Base-by-base conservation (phyloP, 1,284 basidiomycete species). In the Fomitiporia mediterranea region DNA sequence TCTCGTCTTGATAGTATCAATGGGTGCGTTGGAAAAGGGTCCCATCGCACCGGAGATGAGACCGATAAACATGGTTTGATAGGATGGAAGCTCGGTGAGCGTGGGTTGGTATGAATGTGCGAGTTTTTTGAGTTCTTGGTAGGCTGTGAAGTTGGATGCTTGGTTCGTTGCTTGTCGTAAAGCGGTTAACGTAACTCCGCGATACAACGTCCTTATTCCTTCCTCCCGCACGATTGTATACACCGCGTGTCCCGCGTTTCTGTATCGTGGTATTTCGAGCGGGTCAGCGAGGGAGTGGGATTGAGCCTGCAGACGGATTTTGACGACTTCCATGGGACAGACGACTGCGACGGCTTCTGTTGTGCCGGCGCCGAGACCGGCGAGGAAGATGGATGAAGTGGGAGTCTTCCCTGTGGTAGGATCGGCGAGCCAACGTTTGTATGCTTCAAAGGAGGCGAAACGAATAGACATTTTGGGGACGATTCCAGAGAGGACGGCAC, bases 381-480 rank as follows among this genome's bases (percentile, higher is more conserved):
- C 83, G 48, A 94, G 60, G 70, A 97, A 97, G 53, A 95, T 89
- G 57, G 75, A 5, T 17, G 23, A 25, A 68, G 42, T 80, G 6
- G 86, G 82, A 1, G 89, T 75, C 56, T 77, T 82, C 4, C 93
- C 92, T 0, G 89, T 93, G 40, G 74, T 67, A 64, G 81, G 80
- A 67, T 94, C 82, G 2, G 90, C 84, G 46, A 99, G 73, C 78
- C 81, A 83, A 0, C 72, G 78, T 73, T 98, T 97, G 82, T 99
- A 99, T 55, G 83, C 77, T 75, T 99, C 96, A 69, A 99, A 99
- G 69, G 90, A 93, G 38, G 97, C 95, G 71, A 99, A 99, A 40
- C 97, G 91, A 68, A 96, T 98, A 52, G 94, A 94, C 97, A 99
- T 99, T 77, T 99, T 99, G 3, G 97, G 97, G 1, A 98, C 94